These are phyloP conservation scores for Colletotrichum neosansevieriae DNA, from an alignment of 2,329 filamentous ascomycete species.

Conservation along the genomic window DNA sequence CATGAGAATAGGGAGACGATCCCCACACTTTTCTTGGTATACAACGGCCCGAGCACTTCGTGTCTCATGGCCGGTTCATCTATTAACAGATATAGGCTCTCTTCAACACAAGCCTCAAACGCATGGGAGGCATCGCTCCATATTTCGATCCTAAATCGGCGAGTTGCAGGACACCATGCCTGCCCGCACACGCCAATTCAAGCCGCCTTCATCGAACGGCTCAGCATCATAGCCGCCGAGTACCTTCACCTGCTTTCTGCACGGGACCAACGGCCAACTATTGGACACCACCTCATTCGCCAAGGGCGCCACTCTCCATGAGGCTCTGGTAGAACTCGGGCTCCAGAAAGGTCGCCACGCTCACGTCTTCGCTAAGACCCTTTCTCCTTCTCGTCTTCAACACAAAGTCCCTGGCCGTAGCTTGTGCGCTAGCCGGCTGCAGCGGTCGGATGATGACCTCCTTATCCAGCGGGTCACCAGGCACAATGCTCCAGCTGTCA, in stretches of 20 bases:
- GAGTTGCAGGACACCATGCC: slow-evolving; percentile 6
- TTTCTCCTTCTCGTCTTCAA: slow-evolving; percentile 95
- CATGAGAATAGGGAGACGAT: not conserved
- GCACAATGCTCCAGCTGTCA: slow-evolving; percentile 95
- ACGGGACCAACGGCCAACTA: too few species aligned
- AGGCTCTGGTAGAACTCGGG: slow-evolving; percentile 90
- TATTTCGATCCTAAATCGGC: slow-evolving; percentile 12
- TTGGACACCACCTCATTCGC: slow-evolving; percentile 52
- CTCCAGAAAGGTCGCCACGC: slow-evolving; percentile 95
- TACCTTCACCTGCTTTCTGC: slow-evolving; percentile 1
- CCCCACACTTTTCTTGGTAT: slow-evolving; percentile 14
- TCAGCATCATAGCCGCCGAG: slow-evolving; percentile 9
- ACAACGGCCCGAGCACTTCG: slow-evolving; percentile 20
- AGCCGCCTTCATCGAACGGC: slow-evolving; percentile 2
- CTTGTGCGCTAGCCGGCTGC: slow-evolving; percentile 88
- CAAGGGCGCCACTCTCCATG: slow-evolving; percentile 89
- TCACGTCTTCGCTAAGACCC: slow-evolving; percentile 94
- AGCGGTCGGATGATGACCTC: slow-evolving; percentile 85
- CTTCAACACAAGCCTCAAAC: slow-evolving; percentile 1
- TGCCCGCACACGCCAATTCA: slow-evolving; percentile 10
- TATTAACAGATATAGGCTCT: slow-evolving; percentile 9
- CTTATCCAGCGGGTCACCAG: slow-evolving; percentile 92
- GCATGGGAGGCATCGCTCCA: slow-evolving; percentile 18
- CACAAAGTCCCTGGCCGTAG: slow-evolving; percentile 94
- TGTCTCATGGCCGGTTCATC: slow-evolving; percentile 27